A percentile compares a stretch with the other conserved stretches of the same genome.
Conservation (phyloP, 73 alveolate species). For the Tetrahymena malaccensis region DNA sequence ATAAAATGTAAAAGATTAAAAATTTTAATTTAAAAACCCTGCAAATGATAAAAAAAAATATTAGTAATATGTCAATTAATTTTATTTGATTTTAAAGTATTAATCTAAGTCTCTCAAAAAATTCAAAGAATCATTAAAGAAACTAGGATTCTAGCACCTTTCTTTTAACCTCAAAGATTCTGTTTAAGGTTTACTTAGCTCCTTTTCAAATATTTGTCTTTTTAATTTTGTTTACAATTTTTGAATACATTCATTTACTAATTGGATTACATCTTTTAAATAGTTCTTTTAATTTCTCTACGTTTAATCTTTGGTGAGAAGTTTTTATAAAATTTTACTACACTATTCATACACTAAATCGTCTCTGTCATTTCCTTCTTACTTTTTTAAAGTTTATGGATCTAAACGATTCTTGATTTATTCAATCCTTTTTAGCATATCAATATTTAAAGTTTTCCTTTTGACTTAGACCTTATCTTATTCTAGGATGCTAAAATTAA, state of each 20-base stretch:
- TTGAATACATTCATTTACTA: not conserved
- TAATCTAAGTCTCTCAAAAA: not conserved
- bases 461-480: not conserved
- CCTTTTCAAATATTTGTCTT: not conserved
- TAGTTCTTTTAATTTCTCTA: not conserved
- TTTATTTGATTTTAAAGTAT: too few relatives aligned
- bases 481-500: not conserved
- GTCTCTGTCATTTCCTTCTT: not conserved
- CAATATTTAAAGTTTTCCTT: not conserved
- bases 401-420: not conserved
- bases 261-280: too few relatives aligned
- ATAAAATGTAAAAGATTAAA: not conserved
- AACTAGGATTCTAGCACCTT: not conserved
- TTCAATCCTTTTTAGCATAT: not conserved
- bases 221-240: too few relatives aligned
- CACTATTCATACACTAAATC: not conserved
- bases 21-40: not conserved
- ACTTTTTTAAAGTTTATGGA: not conserved
- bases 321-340: not conserved
- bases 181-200: not conserved
- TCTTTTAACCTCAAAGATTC: not conserved
- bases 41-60: not conserved
- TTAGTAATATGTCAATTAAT: too few relatives aligned
- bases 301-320: not conserved
- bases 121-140: not conserved